phyloP scores from a whole-genome alignment of 2,329 filamentous ascomycete species.

The Fusarium beomiforme region DNA sequence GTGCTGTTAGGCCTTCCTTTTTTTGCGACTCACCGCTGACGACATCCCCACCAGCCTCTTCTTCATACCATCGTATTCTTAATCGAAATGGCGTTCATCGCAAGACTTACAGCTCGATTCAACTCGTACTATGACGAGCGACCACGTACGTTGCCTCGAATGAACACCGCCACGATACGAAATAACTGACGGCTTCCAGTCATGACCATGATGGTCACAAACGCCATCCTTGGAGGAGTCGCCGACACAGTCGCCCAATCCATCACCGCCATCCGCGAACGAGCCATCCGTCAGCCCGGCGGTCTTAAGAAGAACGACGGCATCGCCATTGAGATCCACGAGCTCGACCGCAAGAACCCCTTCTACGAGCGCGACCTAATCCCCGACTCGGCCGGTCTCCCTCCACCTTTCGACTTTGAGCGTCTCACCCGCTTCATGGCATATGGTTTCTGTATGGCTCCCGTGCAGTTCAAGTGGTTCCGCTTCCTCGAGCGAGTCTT shows the following conservation, averaged over 20 bases:
- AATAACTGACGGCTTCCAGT: slow-evolving; percentile 60
- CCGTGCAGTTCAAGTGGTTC: slow-evolving; percentile 96
- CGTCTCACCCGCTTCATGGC: slow-evolving; percentile 94
- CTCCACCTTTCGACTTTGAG: slow-evolving; percentile 94
- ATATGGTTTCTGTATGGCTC: slow-evolving; percentile 96
- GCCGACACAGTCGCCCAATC: slow-evolving; percentile 96
- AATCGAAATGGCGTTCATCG: slow-evolving; percentile 87
- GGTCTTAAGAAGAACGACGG: slow-evolving; percentile 72
- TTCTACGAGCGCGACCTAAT: slow-evolving; percentile 73
- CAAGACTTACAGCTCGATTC: slow-evolving; percentile 85
- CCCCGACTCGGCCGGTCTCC: slow-evolving; percentile 67
- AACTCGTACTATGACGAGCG: slow-evolving; percentile 93
- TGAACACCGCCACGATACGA: background rate
- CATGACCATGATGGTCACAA: slow-evolving; percentile 98
- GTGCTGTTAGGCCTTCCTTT: slow-evolving; percentile 14
- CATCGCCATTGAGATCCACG: slow-evolving; percentile 87
- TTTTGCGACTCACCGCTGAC: slow-evolving; percentile 37
- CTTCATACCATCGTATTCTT: slow-evolving; percentile 86
- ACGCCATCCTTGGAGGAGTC: slow-evolving; percentile 92
- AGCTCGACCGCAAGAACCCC: slow-evolving; percentile 83
- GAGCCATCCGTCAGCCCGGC: slow-evolving; percentile 70
- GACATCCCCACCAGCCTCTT: slow-evolving; percentile 72
- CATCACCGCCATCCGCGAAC: slow-evolving; percentile 82
- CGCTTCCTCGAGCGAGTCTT: slow-evolving; percentile 83
- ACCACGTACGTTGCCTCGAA: slow-evolving; percentile 68